phyloP scores from a whole-genome alignment of 768 basidiomycete species.

The Amylocystis lapponica region DNA sequence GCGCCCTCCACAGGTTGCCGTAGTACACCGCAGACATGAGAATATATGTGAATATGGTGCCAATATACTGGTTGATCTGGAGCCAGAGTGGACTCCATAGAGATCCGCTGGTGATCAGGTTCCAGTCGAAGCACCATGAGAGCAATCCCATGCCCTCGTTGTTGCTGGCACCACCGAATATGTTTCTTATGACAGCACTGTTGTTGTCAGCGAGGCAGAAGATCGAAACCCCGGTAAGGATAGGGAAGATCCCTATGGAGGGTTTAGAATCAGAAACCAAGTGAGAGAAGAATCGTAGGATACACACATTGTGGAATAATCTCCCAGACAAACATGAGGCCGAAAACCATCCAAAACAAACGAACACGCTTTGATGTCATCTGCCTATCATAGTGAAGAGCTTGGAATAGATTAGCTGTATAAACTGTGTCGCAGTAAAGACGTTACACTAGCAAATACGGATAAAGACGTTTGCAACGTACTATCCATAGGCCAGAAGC shows the following conservation, averaged over 20 bases:
- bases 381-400: slow-evolving; percentile 30
- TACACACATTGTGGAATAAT: slow-evolving; percentile 36
- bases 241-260: slow-evolving; percentile 33
- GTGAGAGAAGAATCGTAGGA: too few relatives aligned
- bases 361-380: slow-evolving; percentile 32
- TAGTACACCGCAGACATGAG: slow-evolving; percentile 26
- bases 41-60: slow-evolving; percentile 28
- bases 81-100: slow-evolving; percentile 27
- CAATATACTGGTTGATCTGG: slow-evolving; percentile 17
- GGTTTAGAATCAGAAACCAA: too few relatives aligned
- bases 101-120: slow-evolving; percentile 44
- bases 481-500: slow-evolving; percentile 26
- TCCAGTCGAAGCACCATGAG: slow-evolving; percentile 59
- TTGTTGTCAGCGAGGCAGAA: slow-evolving; percentile 31
- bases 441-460: too few relatives aligned
- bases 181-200: slow-evolving; percentile 19
- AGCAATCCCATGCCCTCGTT: slow-evolving; percentile 58
- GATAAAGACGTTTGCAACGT: slow-evolving; percentile 5
- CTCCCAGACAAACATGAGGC: slow-evolving; percentile 27
- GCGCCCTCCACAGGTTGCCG: slow-evolving; percentile 50
- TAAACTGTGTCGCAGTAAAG: too few relatives aligned
- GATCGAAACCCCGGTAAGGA: slow-evolving; percentile 29
- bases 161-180: slow-evolving; percentile 33
- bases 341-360: slow-evolving; percentile 35
- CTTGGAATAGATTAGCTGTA: slow-evolving; percentile 26